Percentiles rank a stretch among this genome's conserved stretches.
Conservation (phyloP, 2,329 filamentous ascomycete genomes). For the Sporothrix pseudoabietina region DNA sequence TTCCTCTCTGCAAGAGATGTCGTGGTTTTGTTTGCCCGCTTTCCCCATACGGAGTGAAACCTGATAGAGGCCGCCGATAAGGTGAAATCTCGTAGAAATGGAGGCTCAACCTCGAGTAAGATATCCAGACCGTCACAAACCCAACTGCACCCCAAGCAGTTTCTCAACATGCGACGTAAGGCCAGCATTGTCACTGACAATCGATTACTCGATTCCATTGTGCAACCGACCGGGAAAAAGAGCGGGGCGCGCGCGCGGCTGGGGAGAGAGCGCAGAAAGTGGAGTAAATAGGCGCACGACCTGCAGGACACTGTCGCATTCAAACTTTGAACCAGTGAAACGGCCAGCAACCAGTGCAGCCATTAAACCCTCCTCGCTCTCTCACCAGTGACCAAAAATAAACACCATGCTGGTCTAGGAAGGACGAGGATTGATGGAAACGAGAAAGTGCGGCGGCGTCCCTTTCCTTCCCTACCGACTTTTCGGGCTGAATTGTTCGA, state of each 20-base stretch:
- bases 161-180: slow-evolving; percentile 22
- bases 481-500: background rate
- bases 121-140: background rate
- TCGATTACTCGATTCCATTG: slow-evolving; percentile 30
- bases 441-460: background rate
- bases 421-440: background rate
- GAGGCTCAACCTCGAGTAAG: background rate
- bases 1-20: background rate
- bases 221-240: slow-evolving; percentile 20
- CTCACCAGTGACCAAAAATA: background rate
- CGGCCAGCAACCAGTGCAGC: background rate
- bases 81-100: background rate
- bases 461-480: slow-evolving; percentile 8
- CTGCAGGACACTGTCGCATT: background rate
- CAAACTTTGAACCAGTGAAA: background rate
- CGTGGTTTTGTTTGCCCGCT: background rate
- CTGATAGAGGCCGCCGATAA: slow-evolving; percentile 3
- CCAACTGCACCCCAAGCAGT: background rate
- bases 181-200: slow-evolving; percentile 7
- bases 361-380: background rate
- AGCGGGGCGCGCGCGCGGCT: slow-evolving; percentile 1
- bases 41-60: slow-evolving; percentile 10
- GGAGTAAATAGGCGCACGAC: background rate
- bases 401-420: background rate
- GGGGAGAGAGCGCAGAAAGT: background rate